Conservation (phyloP, 73 alveolate species). For the Tetrahymena malaccensis region DNA sequence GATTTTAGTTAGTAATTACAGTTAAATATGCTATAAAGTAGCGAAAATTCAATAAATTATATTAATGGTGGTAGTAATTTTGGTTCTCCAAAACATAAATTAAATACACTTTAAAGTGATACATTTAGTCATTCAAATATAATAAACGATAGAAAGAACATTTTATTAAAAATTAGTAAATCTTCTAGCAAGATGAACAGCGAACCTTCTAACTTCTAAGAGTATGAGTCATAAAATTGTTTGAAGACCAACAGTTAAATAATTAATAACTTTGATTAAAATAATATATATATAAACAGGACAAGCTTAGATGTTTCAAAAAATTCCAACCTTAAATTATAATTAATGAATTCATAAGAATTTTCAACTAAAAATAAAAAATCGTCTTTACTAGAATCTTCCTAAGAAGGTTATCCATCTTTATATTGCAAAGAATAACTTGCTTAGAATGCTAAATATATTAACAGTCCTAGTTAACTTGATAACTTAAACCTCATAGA, state of each 20-base stretch:
- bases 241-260: background rate
- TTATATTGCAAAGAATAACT: background rate
- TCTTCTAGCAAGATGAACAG: too few relatives aligned
- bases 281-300: background rate
- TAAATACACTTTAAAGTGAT: background rate
- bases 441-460: too few relatives aligned
- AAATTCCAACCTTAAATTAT: background rate
- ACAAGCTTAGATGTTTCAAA: background rate
- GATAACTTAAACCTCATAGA: background rate
- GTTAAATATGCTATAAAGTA: too few relatives aligned
- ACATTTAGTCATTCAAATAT: background rate
- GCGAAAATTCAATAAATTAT: background rate
- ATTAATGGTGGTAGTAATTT: background rate
- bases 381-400: background rate
- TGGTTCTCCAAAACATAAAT: background rate
- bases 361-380: too few relatives aligned
- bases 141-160: background rate
- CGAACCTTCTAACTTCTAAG: background rate
- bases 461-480: background rate
- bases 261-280: background rate
- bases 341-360: background rate
- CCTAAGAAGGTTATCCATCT: background rate
- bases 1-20: background rate
- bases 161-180: too few relatives aligned
- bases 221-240: background rate